Base-by-base conservation (phyloP, 2,329 filamentous ascomycete species). In the Ophiocordyceps camponoti-saundersi region DNA sequence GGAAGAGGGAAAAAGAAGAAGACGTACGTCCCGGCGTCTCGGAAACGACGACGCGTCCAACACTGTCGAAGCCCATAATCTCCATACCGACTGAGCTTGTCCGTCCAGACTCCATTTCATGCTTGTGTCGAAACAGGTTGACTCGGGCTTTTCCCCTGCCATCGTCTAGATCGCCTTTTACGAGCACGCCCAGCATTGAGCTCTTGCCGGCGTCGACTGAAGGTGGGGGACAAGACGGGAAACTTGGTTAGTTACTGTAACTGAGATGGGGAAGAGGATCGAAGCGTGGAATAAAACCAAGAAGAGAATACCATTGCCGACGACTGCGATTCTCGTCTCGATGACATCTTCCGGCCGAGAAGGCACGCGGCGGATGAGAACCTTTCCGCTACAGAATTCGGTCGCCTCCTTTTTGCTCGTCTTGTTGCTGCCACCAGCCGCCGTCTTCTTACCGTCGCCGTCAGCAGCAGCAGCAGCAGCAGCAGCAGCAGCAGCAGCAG, bases 11-110 rank as follows among this genome's bases (percentile, higher is more conserved):
- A 7, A 22, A 10, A 11, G 12, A n/a, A 20, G n/a, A 8, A 23
- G 18, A 62, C 66, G 82, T 86, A 61, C 92, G 78, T 1, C 88
- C 90, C 2, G 89, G 85, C 0, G 82, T 83, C 49, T 83, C 83
- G 39, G 85, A 90, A 16, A 80, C 77, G 16, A 96, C 76, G 26
- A 95, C 82, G 23, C 89, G 78, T 26, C 92, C 90, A 47, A 76
- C 75, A 45, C 83, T 87, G 62, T 96, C 88, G 56, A 95, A 98
- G 2, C 92, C 92, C 82, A 96, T 88, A 51, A 96, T 96, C 63
- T 98, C 92, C 89, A 96, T 93, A 41, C 92, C 90, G 0, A 98
- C 92, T 0, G 89, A 95, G 60, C 87, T 95, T 11, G 92, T 98
- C 53, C 92, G 77, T 1, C 92, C 92, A 44, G 85, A 92, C 65